These are phyloP conservation scores for Blastomyces emzantsi DNA, from an alignment of 2,329 filamentous ascomycete genomes.

Conservation along the genomic window DNA sequence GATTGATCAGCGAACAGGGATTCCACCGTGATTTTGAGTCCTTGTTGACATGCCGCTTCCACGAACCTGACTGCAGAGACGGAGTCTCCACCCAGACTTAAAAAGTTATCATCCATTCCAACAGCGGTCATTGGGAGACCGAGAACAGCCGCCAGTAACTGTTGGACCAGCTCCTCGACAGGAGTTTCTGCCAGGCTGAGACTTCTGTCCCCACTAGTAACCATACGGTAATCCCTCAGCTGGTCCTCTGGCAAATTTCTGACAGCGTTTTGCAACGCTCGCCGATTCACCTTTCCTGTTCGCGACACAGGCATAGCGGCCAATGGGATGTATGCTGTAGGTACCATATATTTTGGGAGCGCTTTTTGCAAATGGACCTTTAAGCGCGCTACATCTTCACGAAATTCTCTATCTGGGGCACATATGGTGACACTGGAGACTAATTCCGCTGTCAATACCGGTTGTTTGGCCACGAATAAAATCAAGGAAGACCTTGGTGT, in stretches of 20 bases:
- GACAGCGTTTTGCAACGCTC: constrained; percentile 9
- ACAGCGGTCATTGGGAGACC: constrained; percentile 13
- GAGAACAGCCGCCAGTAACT: constrained; percentile 13
- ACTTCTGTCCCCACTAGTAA: not conserved
- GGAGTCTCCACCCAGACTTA: constrained; percentile 22
- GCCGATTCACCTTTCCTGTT: constrained; percentile 29
- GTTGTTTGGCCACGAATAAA: not conserved
- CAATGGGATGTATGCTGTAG: constrained; percentile 28
- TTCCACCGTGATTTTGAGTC: constrained; percentile 5
- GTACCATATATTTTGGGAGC: constrained; percentile 29
- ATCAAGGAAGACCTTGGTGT: not conserved
- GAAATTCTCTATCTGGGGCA: constrained; percentile 8
- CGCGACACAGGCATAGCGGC: constrained; percentile 25
- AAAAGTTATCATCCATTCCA: constrained; percentile 21
- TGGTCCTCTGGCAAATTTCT: constrained; percentile 9
- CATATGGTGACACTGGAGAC: constrained; percentile 5
- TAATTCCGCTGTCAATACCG: not conserved
- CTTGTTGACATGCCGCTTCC: not conserved
- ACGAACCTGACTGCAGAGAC: constrained; percentile 10
- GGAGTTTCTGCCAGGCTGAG: not conserved
- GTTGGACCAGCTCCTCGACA: not conserved
- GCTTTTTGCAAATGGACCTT: constrained; percentile 18
- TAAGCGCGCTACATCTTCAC: not conserved
- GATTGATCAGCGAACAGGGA: constrained; percentile 16
- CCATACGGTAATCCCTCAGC: not conserved